Evolutionary conservation across 1,284 basidiomycete genomes (phyloP), one percentile per base, ranked within the genome.

Genomic region (Ceratobasidium sp.): DNA sequence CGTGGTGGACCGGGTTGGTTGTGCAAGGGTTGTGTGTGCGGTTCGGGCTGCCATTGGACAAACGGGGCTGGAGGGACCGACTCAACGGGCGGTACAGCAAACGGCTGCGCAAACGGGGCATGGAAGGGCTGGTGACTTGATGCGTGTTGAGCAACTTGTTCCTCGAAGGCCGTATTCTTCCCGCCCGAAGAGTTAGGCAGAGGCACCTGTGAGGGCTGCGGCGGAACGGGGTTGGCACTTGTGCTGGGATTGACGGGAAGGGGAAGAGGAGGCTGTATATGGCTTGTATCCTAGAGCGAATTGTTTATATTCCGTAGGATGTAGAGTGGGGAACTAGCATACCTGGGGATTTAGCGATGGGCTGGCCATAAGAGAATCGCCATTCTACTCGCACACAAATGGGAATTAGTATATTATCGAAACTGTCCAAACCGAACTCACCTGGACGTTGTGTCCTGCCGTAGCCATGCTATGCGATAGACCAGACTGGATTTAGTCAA

Each of bases 11-110:
- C 23, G 23, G 52, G n/a, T n/a, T 54, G 52, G 18, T n/a, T n/a
- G 23, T 54, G 52, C 52, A n/a, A n/a, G 52, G 52, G 52, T 54
- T 54, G 52, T 54, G 23, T n/a, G 52, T 18, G 52, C 52, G 52
- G 52, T n/a, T 54, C 20, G 23, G 52, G 52, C 52, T 54, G 52
- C 52, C 52, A 54, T 54, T 54, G 52, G 52, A 54, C 52, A 54
- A 54, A 54, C 52, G 52, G 52, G 23, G 52, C 52, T n/a, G 52
- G 52, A 54, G 52, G 52, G 23, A 54, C 23, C 52, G 52, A 54
- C 20, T 54, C 23, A n/a, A 54, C 52, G 20, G 52, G 52, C 20
- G 52, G 52, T 54, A n/a, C 52, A 54, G 23, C 52, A 54, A 54
- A 54, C 52, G 52, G 52, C 23, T 54, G 52, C 52, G 52, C 52